Base-by-base conservation (phyloP, 2,329 filamentous ascomycete species). In the Fusarium proliferatum region DNA sequence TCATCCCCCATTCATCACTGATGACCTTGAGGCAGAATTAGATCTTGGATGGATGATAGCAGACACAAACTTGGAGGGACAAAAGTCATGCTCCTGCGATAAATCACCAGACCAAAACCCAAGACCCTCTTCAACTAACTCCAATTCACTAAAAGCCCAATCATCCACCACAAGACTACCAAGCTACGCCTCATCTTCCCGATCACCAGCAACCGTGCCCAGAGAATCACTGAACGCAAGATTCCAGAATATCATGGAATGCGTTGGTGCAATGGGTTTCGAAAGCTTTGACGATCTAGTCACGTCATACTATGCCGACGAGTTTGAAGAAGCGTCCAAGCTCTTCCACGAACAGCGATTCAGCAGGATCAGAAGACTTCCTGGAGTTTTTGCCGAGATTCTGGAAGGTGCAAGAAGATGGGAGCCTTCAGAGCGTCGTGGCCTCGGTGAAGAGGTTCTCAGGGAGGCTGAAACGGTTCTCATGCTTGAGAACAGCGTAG, bases 241-340 rank as follows among this genome's bases (percentile, higher is more conserved):
- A 36, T 53, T 61, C 19, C 26, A 43, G 11, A 61, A 15, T 9
- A 21, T 61, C 21, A 61, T 61, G 58, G 48, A 61, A 36, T 61
- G 46, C 6, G 28, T 61, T 12, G 38, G 46, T 17, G n/a, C 28
- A 36, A 34, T 52, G n/a, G 46, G 38, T 1, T 53, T 61, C 12
- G 46, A 61, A 53, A 61, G 58, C 2, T 61, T 51, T 33, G 57
- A 60, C 34, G 43, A 60, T 13, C 26, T 60, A 26, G 57, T 60
- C 21, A 39, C 34, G 9, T 49, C 56, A 4, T 60, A 60, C 23
- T 60, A 60, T 9, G 19, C 9, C 15, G 56, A 59, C 13, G 43
- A 59, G 4, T 59, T 59, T 41, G 56, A 49, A 15, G 56, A 49
- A 19, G 43, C 33, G 3, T 49, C 56, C 19, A 49, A 59, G 34